Evolutionary conservation across 2,329 filamentous ascomycete species (phyloP), one percentile per base, ranked within the genome.

Genomic region (Macrophomina tecta): DNA sequence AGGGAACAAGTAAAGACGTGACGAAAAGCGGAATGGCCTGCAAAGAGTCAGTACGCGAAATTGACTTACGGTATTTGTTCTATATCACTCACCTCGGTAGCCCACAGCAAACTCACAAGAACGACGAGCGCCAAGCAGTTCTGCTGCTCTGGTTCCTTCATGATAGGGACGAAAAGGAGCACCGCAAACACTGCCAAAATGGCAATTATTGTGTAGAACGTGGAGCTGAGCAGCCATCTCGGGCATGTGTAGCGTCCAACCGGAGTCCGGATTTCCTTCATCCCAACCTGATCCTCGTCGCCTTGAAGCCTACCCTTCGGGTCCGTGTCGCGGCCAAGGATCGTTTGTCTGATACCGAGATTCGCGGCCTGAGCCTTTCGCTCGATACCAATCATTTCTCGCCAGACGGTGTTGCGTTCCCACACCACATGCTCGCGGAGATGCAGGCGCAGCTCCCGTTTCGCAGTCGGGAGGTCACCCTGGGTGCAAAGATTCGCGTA

Each of bases 381-480:
- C 82, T 99, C 96, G 72, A 99, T 94, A 64, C 94, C 95, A 76
- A 99, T 99, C 88, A 99, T 95, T 73, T 99, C 95, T 80, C 96
- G 86, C 95, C 95, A 99, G 18, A 99, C 95, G 0, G 95, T 99
- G 76, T 99, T 99, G 67, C 95, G 88, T 78, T 99, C 96, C 96
- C 95, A 99, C 0, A 98, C 94, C 23, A 99, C 94, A 78, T 99
- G 95, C 80, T 99, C 96, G 67, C 95, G 86, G 32, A 99, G 85
- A 75, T 99, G 94, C 36, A 97, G 87, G 64, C 95, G 88, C 67
- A 99, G 84, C 75, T 98, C 95, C 71, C 92, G 90, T 73, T 89
- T 92, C 4, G 95, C 94, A 12, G 91, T 82, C 5, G 86, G 83
- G 3, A 91, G 80, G 74, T 99, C 92, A 36, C 93, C 93, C 49